Percentiles rank a stretch among this genome's conserved stretches.
phyloP scores from a whole-genome alignment of 208 protist genomes.

The Leishmania major region DNA sequence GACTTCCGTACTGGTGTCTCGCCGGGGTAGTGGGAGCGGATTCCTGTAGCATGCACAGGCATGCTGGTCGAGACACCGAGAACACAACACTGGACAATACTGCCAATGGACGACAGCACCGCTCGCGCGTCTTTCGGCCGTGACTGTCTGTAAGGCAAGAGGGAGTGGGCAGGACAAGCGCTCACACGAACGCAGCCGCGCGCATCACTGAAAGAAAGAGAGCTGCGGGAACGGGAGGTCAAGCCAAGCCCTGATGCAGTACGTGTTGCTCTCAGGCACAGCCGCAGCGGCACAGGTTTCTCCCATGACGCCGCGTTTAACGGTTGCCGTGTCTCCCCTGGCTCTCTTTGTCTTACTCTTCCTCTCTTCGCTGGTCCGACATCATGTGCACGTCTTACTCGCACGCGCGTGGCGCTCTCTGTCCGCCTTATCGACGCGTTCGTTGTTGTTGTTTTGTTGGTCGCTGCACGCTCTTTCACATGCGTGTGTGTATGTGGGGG shows the following conservation, averaged over 20 bases:
- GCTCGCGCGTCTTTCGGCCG: neutral
- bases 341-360: neutral
- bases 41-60: neutral
- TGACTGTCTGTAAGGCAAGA: neutral
- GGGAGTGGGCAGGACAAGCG: neutral
- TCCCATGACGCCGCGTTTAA: neutral
- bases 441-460: neutral
- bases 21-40: neutral
- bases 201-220: neutral
- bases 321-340: neutral
- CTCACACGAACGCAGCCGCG: neutral
- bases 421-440: neutral
- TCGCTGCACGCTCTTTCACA: neutral
- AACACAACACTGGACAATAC: no score
- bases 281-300: neutral
- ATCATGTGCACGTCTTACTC: neutral
- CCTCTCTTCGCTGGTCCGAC: neutral
- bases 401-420: neutral
- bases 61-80: no score
- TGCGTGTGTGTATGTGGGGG: neutral
- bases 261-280: neutral
- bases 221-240: neutral
- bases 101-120: neutral
- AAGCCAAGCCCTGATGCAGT: neutral
- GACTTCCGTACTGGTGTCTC: neutral